Conservation (phyloP, 2,329 filamentous ascomycete species). For the Trichoderma koningii region DNA sequence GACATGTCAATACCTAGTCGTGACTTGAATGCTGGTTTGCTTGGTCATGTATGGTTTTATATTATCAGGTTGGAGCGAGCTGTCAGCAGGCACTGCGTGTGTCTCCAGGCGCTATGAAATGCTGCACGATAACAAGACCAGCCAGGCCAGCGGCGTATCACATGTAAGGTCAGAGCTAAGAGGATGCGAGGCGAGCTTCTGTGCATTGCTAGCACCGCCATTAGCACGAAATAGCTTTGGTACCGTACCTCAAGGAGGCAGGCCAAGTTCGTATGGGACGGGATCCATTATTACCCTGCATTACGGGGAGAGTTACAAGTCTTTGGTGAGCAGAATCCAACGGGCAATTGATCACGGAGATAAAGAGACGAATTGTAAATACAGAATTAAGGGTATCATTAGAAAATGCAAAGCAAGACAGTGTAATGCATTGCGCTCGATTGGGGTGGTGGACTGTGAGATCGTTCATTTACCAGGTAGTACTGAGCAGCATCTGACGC, state of each 20-base stretch:
- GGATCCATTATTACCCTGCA: slow-evolving; percentile 8
- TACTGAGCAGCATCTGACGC: too few relatives aligned
- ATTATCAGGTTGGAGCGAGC: background rate
- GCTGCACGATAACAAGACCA: background rate
- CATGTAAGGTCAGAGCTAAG: background rate
- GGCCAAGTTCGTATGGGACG: background rate
- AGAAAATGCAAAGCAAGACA: too few relatives aligned
- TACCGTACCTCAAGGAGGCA: background rate
- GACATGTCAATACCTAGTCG: background rate
- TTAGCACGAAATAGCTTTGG: background rate
- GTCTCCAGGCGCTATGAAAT: too few relatives aligned
- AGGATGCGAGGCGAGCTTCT: background rate
- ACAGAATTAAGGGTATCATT: too few relatives aligned
- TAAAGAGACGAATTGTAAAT: too few relatives aligned
- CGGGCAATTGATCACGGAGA: too few relatives aligned
- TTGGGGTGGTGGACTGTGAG: too few relatives aligned
- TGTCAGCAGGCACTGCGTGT: too few relatives aligned
- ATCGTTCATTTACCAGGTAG: too few relatives aligned
- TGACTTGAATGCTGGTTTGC: too few relatives aligned
- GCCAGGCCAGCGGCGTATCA: background rate
- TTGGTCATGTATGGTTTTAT: background rate
- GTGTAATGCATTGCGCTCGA: too few relatives aligned
- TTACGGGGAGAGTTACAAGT: background rate
- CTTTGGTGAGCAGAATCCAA: background rate
- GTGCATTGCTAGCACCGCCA: slow-evolving; percentile 14